These are phyloP conservation scores for Cercospora sesami DNA, from an alignment of 2,329 filamentous ascomycete genomes.

Conservation along the genomic window DNA sequence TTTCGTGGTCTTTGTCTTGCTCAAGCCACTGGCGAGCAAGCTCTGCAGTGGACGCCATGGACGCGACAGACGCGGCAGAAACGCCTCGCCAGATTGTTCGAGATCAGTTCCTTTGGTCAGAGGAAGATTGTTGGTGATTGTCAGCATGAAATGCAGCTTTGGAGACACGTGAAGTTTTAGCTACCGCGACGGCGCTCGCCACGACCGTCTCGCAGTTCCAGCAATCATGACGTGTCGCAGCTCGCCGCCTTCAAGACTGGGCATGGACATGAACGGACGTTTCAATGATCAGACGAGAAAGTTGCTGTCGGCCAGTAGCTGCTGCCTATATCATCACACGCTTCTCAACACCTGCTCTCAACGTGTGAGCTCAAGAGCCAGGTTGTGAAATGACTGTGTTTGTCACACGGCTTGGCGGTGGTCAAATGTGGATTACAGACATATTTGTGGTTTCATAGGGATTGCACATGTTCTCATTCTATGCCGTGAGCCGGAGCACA, in stretches of 20 bases:
- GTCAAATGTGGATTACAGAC: not conserved
- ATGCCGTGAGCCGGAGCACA: not conserved
- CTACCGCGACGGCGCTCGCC: constrained; percentile 8
- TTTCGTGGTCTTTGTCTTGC: constrained; percentile 57
- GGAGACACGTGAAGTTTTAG: not conserved
- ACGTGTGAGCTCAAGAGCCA: not conserved
- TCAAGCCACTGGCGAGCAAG: constrained; percentile 60
- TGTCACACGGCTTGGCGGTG: not conserved
- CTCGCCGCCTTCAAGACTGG: not conserved
- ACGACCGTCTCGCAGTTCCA: constrained; percentile 11
- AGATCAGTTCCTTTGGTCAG: not conserved
- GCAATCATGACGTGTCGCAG: constrained; percentile 19
- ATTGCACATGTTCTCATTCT: too few relatives aligned
- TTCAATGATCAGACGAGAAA: not conserved
- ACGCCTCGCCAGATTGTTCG: not conserved
- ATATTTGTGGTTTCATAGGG: not conserved
- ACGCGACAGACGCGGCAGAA: not conserved
- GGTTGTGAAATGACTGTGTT: not conserved
- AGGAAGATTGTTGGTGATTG: not conserved
- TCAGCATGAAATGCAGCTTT: not conserved
- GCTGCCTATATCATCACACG: not conserved
- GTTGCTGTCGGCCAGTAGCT: not conserved
- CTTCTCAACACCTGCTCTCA: not conserved
- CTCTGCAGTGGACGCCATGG: constrained; percentile 19
- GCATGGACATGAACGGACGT: not conserved